Evolutionary conservation across 2,329 filamentous ascomycete genomes (phyloP).

Genomic region (Fusarium armeniacum): DNA sequence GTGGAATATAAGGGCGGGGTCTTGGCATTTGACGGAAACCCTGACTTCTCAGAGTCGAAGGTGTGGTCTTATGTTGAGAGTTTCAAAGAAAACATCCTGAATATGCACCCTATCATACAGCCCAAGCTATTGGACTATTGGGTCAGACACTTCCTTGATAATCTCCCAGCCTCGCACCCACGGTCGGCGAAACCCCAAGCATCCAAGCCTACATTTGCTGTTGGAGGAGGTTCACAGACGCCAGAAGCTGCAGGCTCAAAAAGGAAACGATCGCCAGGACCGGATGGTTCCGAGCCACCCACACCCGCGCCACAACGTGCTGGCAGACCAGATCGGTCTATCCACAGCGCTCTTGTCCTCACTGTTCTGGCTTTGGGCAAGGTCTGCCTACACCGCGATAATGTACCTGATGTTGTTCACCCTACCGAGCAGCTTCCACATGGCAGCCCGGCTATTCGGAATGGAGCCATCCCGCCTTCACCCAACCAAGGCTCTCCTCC

Average conservation of each 20-base stretch:
- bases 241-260: conserved; percentile 59
- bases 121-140: conserved; percentile 66
- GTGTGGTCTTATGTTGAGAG: conserved; percentile 69
- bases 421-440: conserved; percentile 52
- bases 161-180: conserved; percentile 56
- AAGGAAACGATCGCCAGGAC: conserved; percentile 68
- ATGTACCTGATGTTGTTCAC: conserved; percentile 70
- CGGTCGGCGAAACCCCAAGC: conserved; percentile 50
- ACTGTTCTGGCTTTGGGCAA: conserved; percentile 88
- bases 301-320: conserved; percentile 56
- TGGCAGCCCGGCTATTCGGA: conserved; percentile 60
- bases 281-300: conserved; percentile 54
- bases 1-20: conserved; percentile 57
- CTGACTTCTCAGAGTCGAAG: conserved; percentile 66
- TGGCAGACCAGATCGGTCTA: conserved; percentile 72
- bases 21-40: conserved; percentile 62
- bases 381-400: conserved; percentile 73
- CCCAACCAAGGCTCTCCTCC: conserved; percentile 70
- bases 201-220: conserved; percentile 53
- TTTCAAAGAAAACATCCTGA: conserved; percentile 73
- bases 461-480: conserved; percentile 64
- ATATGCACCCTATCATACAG: conserved; percentile 74
- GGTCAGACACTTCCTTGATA: conserved; percentile 67
- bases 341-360: conserved; percentile 85
- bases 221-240: conserved; percentile 48